Evolutionary conservation across 2,329 filamentous ascomycete species (phyloP), one percentile per base, ranked within the genome.

Genomic region (Paecilomyces fulvus): DNA sequence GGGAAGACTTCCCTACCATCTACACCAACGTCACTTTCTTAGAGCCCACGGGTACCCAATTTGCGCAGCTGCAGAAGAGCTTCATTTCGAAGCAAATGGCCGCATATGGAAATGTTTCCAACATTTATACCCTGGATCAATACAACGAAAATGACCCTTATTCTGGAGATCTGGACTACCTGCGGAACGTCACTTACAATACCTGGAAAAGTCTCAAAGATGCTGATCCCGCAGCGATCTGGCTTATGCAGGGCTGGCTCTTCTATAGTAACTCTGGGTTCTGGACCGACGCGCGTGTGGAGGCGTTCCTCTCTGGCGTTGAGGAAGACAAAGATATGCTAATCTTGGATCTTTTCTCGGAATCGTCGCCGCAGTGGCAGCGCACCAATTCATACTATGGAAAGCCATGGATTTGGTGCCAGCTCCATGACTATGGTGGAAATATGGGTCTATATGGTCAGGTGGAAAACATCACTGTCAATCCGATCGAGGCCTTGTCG

Each of bases 181-280:
- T 80, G 10, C 65, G 61, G 11, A 76, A 75, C 37, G 66, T 80
- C 49, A 73, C 73, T 3, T 65, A 64, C 20, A 73, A 70, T 54
- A 80, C 78, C 0, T 78, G 75, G 70, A 63, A 74, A 49, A 75
- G 73, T 50, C 70, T 82, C 31, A 80, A 80, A 59, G 64, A 70
- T 2, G 78, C 75, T 0, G 77, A 80, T 56, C 69, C 78, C 0
- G 65, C 73, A 14, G 78, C 79, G 1, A 66, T 79, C 2, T 82
- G 79, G 80, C 65, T 81, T 28, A 77, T 81, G 71, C 79, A 82
- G 60, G 79, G 77, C 9, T 82, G 79, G 79, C 67, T 81, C 0
- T 82, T 82, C 67, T 77, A 70, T 46, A 70, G 70, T 6, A 74
- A 71, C 49, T 62, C 65, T 0, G 65, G 64, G 3, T 82, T 80